Conservation (phyloP, 192 early-diverging fungal species). For the Spinellus fusiger region DNA sequence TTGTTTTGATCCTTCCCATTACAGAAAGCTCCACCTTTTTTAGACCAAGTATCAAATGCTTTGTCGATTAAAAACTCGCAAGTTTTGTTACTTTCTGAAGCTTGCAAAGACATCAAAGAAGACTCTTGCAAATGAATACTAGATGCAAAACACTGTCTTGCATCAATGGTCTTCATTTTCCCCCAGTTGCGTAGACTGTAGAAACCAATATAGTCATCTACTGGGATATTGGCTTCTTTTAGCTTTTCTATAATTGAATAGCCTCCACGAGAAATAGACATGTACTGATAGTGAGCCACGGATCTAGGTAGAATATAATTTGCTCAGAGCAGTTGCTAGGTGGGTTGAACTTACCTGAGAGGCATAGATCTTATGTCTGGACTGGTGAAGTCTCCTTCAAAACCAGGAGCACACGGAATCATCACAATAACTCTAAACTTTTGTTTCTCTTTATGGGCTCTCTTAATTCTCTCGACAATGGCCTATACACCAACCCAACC, state of each 20-base stretch:
- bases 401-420: slow-evolving; percentile 80
- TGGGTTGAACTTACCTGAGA: slow-evolving; percentile 9
- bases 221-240: slow-evolving; percentile 35
- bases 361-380: slow-evolving; percentile 17
- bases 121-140: too few species aligned
- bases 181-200: slow-evolving; percentile 70
- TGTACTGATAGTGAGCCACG: neutral
- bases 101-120: too few species aligned
- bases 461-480: slow-evolving; percentile 66
- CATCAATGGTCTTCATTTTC: slow-evolving; percentile 40
- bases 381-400: slow-evolving; percentile 69
- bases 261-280: neutral
- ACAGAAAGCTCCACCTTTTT: too few species aligned
- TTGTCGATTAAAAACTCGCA: too few species aligned
- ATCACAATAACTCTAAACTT: slow-evolving; percentile 74
- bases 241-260: too few species aligned
- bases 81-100: too few species aligned
- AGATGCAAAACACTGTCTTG: too few species aligned
- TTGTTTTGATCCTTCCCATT: too few species aligned
- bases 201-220: slow-evolving; percentile 75
- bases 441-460: slow-evolving; percentile 57
- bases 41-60: too few species aligned
- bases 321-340: neutral
- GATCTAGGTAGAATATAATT: neutral
- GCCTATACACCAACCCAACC: slow-evolving; percentile 31